Conservation (phyloP, 78 protist genomes). For the Guillardia theta region DNA sequence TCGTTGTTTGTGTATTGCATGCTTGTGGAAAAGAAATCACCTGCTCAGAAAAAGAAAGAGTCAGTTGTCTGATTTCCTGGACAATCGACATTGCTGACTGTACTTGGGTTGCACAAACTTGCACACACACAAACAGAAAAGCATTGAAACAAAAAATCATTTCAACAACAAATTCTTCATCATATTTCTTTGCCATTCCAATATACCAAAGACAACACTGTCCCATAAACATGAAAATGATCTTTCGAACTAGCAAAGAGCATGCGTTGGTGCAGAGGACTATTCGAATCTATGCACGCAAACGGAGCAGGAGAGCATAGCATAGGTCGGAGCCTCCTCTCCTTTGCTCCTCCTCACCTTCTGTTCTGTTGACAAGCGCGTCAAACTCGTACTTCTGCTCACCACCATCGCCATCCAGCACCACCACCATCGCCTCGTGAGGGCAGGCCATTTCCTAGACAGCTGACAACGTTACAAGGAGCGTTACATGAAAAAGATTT, state of each 20-base stretch:
- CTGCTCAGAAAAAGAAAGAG: not conserved
- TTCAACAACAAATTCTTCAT: not conserved
- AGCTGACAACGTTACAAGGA: too few relatives aligned
- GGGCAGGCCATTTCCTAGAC: not conserved
- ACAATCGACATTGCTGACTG: not conserved
- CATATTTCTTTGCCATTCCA: not conserved
- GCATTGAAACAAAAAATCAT: not conserved
- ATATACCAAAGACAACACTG: not conserved
- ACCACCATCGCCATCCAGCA: not conserved
- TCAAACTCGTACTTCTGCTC: not conserved
- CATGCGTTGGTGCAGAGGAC: not conserved
- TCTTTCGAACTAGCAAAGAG: not conserved
- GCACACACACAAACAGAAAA: not conserved
- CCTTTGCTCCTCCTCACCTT: not conserved
- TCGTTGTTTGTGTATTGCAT: not conserved
- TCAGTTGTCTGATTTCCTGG: not conserved
- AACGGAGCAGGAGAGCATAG: too few relatives aligned
- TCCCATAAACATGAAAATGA: not conserved
- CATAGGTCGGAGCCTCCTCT: too few relatives aligned
- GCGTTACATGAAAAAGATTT: too few relatives aligned
- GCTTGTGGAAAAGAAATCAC: not conserved
- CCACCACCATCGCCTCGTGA: not conserved
- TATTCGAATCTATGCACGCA: not conserved
- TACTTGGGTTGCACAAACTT: not conserved
- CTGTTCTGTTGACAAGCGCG: not conserved